Base-by-base conservation (phyloP, 768 basidiomycete species). In the Calocera viscosa region DNA sequence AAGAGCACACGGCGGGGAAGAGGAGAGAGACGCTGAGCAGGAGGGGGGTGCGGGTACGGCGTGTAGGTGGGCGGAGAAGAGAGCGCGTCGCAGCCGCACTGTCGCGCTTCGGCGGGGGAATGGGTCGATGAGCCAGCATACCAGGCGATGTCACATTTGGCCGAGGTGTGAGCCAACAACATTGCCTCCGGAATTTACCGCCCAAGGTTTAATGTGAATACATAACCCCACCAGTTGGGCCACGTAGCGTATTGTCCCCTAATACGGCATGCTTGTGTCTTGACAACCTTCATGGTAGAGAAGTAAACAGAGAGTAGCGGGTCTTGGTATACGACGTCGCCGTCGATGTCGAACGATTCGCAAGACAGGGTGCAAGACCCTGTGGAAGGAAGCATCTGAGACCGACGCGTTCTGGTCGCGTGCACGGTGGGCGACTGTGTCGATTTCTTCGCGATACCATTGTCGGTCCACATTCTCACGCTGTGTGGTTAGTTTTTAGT, bases 1-100 rank as follows among this genome's bases (percentile, higher is more conserved):
- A 60, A 26, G 53, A 60, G 53, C 53, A 60, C 53, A 32, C 53
- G 53, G 30, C 30, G 53, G 30, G 53, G 53, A 60, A 26, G 14
- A 32, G 53, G 30, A 60, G 53, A 60, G 24, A 47, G 43, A 38
- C 43, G 43, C 43, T 47, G 24, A 19, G 14, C 12, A 16, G 12
- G 49, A 26, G 49, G 24, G 24, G 24, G 22, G 10, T 10, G 14
- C 49, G 22, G 49, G 10, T 49, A 49, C n/a, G n/a, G 39, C 10
- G 39, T 10, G 39, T 40, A 40, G 39, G 19, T 40, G 39, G 11
- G 39, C 39, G 19, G 39, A 10, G 39, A 40, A 40, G 39, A 19
- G 19, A 10, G 10, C 19, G 11, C 39, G 11, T 40, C 19, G 39
- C 19, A 19, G 19, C 39, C 10, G 39, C 19, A 19, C 49, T 14